These are phyloP conservation scores for Pelargonium nanum DNA, from an alignment of 345 rosid genomes.

Conservation along the genomic window DNA sequence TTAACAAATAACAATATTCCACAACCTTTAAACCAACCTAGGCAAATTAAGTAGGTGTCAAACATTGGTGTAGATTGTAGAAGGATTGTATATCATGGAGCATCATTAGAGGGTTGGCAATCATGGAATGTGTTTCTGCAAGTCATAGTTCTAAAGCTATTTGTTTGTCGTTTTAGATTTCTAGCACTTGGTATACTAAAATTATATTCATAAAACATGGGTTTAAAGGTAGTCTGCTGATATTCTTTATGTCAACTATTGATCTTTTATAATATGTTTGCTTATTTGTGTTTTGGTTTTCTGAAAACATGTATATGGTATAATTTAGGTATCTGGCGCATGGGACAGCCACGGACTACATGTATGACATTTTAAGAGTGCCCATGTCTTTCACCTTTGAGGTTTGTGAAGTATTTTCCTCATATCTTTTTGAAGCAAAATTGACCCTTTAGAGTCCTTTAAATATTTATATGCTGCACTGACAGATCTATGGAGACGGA, in stretches of 20 bases:
- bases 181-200: no score
- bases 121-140: no score
- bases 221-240: no score
- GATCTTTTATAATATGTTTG: background rate
- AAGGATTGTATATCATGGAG: background rate
- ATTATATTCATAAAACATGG: no score
- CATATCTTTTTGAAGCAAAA: background rate
- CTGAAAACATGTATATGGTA: constrained; percentile 1
- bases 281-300: background rate
- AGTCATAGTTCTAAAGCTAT: no score
- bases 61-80: background rate
- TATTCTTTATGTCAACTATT: background rate
- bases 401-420: constrained; percentile 39
- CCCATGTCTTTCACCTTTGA: constrained; percentile 99
- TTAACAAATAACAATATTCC: no score
- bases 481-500: constrained; percentile 78
- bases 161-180: no score
- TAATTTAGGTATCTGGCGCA: constrained; percentile 81
- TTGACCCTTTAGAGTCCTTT: background rate
- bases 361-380: constrained; percentile 65
- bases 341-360: constrained; percentile 96
- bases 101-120: no score
- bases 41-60: no score
- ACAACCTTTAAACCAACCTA: no score
- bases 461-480: constrained; percentile 7